These are phyloP conservation scores for Amaranthus palmeri DNA, from an alignment of 148 eudicot genomes.

Conservation along the genomic window DNA sequence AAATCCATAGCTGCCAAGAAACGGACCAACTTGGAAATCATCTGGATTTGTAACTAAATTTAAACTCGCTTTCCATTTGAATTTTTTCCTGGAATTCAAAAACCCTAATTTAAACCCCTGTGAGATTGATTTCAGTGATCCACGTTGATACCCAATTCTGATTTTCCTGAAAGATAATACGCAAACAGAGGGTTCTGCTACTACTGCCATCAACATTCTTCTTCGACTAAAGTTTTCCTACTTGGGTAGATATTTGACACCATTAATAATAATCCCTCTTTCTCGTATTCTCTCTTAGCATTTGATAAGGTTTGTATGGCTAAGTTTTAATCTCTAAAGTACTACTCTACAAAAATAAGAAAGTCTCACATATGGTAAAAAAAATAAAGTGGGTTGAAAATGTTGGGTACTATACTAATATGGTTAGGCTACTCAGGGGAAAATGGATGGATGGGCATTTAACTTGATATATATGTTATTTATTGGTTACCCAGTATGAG, in stretches of 20 bases:
- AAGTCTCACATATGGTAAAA: background rate
- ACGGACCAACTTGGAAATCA: constrained; percentile 77
- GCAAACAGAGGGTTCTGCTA: background rate
- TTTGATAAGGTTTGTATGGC: constrained; percentile 2
- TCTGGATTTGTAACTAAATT: constrained; percentile 51
- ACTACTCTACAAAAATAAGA: no score
- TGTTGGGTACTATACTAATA: no score
- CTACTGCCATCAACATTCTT: background rate
- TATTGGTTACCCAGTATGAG: no score
- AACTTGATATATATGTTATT: no score
- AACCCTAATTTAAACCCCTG: constrained; percentile 5
- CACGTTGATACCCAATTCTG: no score
- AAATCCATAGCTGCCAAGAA: constrained; percentile 87
- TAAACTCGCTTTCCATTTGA: constrained; percentile 37
- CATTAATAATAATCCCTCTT: background rate
- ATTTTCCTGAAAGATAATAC: no score
- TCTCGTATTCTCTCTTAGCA: background rate
- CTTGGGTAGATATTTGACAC: background rate
- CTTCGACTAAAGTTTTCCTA: background rate
- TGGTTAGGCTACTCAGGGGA: background rate
- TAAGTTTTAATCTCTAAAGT: background rate
- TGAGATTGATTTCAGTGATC: constrained; percentile 2
- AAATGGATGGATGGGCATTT: no score
- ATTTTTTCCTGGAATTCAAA: no score
- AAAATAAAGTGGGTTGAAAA: background rate